Evolutionary conservation across 169 alveolate genomes (phyloP).

Genomic region (Perkinsus marinus): DNA sequence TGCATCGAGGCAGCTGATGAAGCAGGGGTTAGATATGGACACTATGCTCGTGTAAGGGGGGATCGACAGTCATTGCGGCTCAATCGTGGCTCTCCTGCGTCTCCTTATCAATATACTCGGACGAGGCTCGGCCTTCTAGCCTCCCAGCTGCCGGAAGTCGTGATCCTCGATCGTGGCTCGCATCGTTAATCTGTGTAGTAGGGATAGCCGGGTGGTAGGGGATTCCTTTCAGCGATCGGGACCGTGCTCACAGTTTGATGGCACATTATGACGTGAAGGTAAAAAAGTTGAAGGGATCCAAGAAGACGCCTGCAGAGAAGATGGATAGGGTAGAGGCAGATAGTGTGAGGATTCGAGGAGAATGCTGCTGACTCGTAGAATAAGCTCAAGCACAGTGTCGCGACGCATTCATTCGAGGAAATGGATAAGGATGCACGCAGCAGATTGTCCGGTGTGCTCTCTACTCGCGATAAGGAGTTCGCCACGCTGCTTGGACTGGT

Average conservation of each 20-base stretch:
- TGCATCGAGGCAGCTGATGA: not conserved
- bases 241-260: not conserved
- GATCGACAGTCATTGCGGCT: not conserved
- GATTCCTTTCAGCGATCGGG: not conserved
- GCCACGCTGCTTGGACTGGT: not conserved
- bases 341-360: no score
- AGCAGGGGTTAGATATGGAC: not conserved
- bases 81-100: not conserved
- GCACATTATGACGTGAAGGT: not conserved
- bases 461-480: not conserved
- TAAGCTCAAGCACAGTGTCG: not conserved
- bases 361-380: not conserved
- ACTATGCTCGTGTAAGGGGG: not conserved
- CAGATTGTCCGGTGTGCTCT: not conserved
- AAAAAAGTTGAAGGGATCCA: not conserved
- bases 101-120: no score
- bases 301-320: not conserved
- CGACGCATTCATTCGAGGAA: not conserved
- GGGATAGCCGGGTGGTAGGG: no score
- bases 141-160: no score
- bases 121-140: no score
- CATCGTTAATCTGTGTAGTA: no score
- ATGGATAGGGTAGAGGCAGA: not conserved
- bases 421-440: not conserved
- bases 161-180: no score